A percentile compares a stretch with the other conserved stretches of the same genome.
phyloP scores from a whole-genome alignment of 2,329 filamentous ascomycete genomes.

The Aureobasidium sp. region DNA sequence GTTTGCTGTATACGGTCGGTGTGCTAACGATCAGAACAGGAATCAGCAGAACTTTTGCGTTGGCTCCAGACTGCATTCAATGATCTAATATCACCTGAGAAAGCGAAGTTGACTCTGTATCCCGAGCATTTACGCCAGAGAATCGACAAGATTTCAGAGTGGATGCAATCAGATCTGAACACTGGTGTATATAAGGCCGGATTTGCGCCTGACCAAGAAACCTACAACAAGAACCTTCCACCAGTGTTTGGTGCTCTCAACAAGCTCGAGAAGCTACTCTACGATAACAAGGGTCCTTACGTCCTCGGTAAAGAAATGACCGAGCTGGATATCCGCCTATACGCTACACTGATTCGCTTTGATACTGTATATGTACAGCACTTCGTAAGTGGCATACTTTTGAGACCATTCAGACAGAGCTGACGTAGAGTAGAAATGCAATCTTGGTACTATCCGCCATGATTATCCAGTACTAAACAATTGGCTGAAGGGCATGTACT shows the following conservation, averaged over 20 bases:
- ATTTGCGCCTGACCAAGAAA: slow-evolving; percentile 49
- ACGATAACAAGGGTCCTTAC: slow-evolving; percentile 46
- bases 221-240: slow-evolving; percentile 49
- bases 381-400: slow-evolving; percentile 33
- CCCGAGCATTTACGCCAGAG: slow-evolving; percentile 39
- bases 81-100: slow-evolving; percentile 37
- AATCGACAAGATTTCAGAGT: slow-evolving; percentile 48
- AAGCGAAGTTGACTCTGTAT: slow-evolving; percentile 45
- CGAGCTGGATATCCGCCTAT: slow-evolving; percentile 53
- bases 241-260: slow-evolving; percentile 55
- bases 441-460: slow-evolving; percentile 51
- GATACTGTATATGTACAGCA: slow-evolving; percentile 58
- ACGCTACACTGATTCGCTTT: slow-evolving; percentile 52
- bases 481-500: slow-evolving; percentile 55
- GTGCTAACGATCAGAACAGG: slow-evolving; percentile 26
- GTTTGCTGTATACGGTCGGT: neutral
- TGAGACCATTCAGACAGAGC: neutral
- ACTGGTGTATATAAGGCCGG: slow-evolving; percentile 54
- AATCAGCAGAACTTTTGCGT: slow-evolving; percentile 51
- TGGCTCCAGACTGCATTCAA: slow-evolving; percentile 53
- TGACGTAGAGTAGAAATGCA: slow-evolving; percentile 42
- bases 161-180: slow-evolving; percentile 53
- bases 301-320: slow-evolving; percentile 50
- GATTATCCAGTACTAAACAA: slow-evolving; percentile 55
- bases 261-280: slow-evolving; percentile 46